A percentile compares a stretch with the other conserved stretches of the same genome.
Evolutionary conservation across 192 early-diverging fungal genomes (phyloP).

Genomic region (Irineochytrium annulatum): DNA sequence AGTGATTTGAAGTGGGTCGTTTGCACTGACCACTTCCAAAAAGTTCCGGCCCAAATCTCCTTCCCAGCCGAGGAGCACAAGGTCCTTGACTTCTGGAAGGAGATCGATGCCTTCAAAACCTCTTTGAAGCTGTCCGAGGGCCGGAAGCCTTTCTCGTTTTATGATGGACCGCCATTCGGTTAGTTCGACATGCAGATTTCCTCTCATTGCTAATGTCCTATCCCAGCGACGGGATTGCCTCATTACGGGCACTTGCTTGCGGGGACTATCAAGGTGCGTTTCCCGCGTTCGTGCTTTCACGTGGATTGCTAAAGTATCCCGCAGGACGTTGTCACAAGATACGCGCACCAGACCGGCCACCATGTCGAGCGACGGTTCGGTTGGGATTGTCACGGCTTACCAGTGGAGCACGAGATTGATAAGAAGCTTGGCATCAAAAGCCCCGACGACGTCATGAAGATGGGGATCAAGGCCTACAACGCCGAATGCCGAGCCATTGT

Average conservation of each 20-base stretch:
- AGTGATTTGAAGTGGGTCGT: no score
- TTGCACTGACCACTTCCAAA: no score
- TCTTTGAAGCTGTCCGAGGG: conserved; percentile 89
- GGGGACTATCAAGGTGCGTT: conserved; percentile 90
- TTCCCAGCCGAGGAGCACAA: conserved; percentile 96
- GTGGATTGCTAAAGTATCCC: no score
- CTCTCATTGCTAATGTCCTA: no score
- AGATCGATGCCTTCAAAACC: conserved; percentile 93
- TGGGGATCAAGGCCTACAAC: conserved; percentile 98
- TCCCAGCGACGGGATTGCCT: conserved; percentile 94
- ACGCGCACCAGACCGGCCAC: conserved; percentile 91
- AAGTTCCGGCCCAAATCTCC: conserved; percentile 59
- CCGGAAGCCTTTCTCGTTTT: conserved; percentile 85
- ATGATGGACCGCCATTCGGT: conserved; percentile 98
- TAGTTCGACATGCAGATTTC: no score
- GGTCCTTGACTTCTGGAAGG: conserved; percentile 90
- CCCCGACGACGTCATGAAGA: conserved; percentile 79
- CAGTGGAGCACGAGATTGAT: conserved; percentile 95
- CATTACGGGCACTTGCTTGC: conserved; percentile 99
- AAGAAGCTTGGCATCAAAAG: conserved; percentile 84
- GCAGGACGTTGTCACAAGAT: conserved; percentile 94
- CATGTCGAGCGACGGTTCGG: conserved; percentile 96
- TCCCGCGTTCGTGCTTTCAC: not conserved
- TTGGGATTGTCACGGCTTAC: conserved; percentile 94
- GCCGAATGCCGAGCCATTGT: conserved; percentile 94